These are phyloP conservation scores for Silene uniflora DNA, from an alignment of 148 eudicot genomes.

Conservation along the genomic window DNA sequence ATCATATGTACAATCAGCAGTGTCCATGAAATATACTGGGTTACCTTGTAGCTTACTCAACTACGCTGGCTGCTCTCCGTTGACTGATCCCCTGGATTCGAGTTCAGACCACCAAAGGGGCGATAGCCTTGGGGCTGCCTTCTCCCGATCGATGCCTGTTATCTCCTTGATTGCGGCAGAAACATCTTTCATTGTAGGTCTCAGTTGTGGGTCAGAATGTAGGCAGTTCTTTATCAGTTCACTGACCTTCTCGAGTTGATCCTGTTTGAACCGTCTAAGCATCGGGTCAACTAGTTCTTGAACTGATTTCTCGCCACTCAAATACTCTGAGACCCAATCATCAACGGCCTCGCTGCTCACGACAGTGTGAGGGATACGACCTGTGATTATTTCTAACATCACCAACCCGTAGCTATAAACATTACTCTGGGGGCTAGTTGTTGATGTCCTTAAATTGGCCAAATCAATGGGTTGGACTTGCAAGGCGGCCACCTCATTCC, in stretches of 20 bases:
- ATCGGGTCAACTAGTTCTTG: conserved; percentile 66
- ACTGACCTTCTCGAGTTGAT: conserved; percentile 53
- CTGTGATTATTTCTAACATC: conserved; percentile 73
- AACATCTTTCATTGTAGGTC: conserved; percentile 64
- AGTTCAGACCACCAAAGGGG: conserved; percentile 94
- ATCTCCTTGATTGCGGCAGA: conserved; percentile 58
- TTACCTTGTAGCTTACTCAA: conserved; percentile 5
- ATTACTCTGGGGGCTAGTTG: conserved; percentile 39
- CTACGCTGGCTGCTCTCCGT: conserved; percentile 31
- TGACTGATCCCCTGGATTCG: conserved; percentile 41
- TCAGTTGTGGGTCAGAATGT: conserved; percentile 36
- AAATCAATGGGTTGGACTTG: conserved; percentile 30
- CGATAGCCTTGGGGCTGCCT: conserved; percentile 59
- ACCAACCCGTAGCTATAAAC: conserved; percentile 70
- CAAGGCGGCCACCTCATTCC: conserved; percentile 40
- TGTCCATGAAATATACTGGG: conserved; percentile 5
- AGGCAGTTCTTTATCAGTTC: conserved; percentile 59
- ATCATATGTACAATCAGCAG: conserved; percentile 22
- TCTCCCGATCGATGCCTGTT: conserved; percentile 51
- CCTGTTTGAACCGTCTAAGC: conserved; percentile 38
- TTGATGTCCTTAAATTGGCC: conserved; percentile 7
- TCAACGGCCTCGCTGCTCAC: conserved; percentile 29
- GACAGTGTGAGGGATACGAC: conserved; percentile 50
- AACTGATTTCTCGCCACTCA: conserved; percentile 43
- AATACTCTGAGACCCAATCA: conserved; percentile 62